phyloP scores from a whole-genome alignment of 495 filamentous ascomycete species.

The Neurospora cerealis region DNA sequence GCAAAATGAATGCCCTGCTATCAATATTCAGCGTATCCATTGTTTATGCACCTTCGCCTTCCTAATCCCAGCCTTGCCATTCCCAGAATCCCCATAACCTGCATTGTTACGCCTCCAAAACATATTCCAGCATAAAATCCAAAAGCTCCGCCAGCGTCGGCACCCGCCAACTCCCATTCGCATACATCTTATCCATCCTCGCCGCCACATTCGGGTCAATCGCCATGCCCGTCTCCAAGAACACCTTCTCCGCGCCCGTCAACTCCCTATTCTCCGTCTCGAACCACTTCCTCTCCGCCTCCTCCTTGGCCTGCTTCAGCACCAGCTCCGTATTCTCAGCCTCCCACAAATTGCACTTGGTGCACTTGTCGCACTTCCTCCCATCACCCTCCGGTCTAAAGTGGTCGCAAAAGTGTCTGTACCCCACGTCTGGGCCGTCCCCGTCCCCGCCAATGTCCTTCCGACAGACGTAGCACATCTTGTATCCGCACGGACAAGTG shows the following conservation, averaged over 20 bases:
- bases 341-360: conserved; percentile 82
- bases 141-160: conserved; percentile 35
- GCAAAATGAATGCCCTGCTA: not conserved
- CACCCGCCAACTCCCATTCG: conserved; percentile 14
- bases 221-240: conserved; percentile 33
- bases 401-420: conserved; percentile 90
- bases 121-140: conserved; percentile 33
- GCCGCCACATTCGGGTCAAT: conserved; percentile 9
- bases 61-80: not conserved
- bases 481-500: conserved; percentile 93
- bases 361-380: conserved; percentile 64
- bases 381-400: conserved; percentile 68
- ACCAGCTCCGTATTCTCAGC: conserved; percentile 75
- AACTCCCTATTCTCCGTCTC: conserved; percentile 50
- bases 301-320: conserved; percentile 61
- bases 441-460: conserved; percentile 42
- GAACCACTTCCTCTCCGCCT: conserved; percentile 75
- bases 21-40: not conserved
- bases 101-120: conserved; percentile 23
- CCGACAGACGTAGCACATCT: conserved; percentile 92
- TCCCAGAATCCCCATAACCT: not conserved
- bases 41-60: not conserved
- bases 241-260: conserved; percentile 36
- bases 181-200: conserved; percentile 18
- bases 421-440: conserved; percentile 51